These are phyloP conservation scores for Nephelium lappaceum DNA, from an alignment of 345 rosid species.

Conservation along the genomic window DNA sequence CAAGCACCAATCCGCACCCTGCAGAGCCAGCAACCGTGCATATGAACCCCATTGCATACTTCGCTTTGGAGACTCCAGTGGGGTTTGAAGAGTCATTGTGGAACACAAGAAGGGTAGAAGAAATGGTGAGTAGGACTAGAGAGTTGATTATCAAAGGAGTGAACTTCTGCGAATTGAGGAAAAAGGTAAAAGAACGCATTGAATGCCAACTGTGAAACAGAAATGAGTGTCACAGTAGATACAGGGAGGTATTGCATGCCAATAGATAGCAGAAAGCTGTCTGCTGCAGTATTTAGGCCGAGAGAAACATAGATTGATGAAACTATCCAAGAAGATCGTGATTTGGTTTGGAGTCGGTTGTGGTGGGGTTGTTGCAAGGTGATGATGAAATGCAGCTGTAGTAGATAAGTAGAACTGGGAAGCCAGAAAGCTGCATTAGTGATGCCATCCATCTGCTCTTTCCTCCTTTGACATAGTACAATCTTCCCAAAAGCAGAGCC, in stretches of 20 bases:
- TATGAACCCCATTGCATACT: conserved; percentile 32
- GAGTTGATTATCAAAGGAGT: conserved; percentile 37
- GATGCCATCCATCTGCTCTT: conserved; percentile 44
- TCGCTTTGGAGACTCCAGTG: conserved; percentile 8
- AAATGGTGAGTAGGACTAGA: conserved; percentile 35
- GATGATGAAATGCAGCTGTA: conserved; percentile 10
- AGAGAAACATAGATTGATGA: conserved; percentile 13
- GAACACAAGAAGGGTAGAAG: conserved; percentile 37
- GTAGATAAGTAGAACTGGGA: conserved; percentile 41
- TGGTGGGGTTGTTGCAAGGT: not conserved
- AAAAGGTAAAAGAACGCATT: conserved; percentile 41
- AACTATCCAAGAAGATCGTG: not conserved
- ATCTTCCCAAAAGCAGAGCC: conserved; percentile 39
- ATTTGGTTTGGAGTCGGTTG: not conserved
- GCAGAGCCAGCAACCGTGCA: conserved; percentile 41
- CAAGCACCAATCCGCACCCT: conserved; percentile 24
- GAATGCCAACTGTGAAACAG: conserved; percentile 38
- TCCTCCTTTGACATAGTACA: conserved; percentile 45
- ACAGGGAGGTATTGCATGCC: conserved; percentile 45
- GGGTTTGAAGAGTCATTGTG: conserved; percentile 9
- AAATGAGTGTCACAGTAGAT: conserved; percentile 31
- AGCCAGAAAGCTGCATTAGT: conserved; percentile 36
- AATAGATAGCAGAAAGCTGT: conserved; percentile 21
- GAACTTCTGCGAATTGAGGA: conserved; percentile 43
- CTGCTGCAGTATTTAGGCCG: conserved; percentile 22